phyloP scores from a whole-genome alignment of 2,329 filamentous ascomycete species.

The Aspergillus carbonarius region DNA sequence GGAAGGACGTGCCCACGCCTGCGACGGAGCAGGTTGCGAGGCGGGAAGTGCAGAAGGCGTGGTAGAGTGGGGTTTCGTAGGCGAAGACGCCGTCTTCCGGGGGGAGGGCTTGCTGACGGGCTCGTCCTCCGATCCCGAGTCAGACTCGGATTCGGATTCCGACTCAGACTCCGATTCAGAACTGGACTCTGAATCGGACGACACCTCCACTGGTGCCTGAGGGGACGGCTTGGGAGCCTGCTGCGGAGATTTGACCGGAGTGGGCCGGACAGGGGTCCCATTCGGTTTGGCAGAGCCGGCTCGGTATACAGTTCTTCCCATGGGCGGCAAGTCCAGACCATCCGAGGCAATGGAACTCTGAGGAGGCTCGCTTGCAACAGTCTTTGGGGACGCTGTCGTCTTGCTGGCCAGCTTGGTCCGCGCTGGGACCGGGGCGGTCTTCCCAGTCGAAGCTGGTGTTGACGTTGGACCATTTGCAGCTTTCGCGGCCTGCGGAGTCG shows the following conservation, averaged over 20 bases:
- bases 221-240: not conserved
- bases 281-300: not conserved
- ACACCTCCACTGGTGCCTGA: not conserved
- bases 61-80: not conserved
- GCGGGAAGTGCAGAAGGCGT: not conserved
- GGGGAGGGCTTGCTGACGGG: slow-evolving; percentile 1
- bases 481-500: not conserved
- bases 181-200: not conserved
- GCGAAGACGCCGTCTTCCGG: not conserved
- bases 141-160: not conserved
- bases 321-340: not conserved
- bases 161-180: slow-evolving; percentile 12
- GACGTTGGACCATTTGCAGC: not conserved
- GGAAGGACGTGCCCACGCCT: slow-evolving; percentile 3
- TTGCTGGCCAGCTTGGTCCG: not conserved
- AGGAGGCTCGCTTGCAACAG: not conserved
- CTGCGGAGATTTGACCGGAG: not conserved
- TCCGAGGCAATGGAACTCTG: not conserved
- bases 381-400: not conserved
- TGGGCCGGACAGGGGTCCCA: not conserved
- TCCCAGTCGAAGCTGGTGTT: not conserved
- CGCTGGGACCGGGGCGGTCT: not conserved
- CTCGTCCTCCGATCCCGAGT: slow-evolving; percentile 5
- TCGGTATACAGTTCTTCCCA: not conserved
- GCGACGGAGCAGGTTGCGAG: slow-evolving; percentile 1